A percentile compares a stretch with the other conserved stretches of the same genome.
These are phyloP conservation scores for Eimeria sp. DNA, from an alignment of 169 alveolate species.

Conservation along the genomic window DNA sequence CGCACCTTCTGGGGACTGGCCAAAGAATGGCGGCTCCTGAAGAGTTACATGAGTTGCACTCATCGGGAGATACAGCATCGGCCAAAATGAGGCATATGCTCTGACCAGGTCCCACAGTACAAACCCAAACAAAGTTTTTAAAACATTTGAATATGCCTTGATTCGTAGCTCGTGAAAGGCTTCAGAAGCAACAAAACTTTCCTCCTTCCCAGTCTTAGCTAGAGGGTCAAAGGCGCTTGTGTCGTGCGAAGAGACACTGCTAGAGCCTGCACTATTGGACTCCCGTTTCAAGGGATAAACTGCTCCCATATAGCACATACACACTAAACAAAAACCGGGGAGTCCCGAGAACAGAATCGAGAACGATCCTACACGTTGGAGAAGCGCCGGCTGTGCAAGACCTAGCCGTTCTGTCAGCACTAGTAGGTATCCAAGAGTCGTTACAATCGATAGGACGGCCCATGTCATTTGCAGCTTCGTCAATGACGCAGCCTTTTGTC, in stretches of 20 bases:
- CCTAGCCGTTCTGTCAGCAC: slow-evolving; percentile 31
- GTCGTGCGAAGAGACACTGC: not conserved
- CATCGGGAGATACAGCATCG: not conserved
- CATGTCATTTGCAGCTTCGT: not conserved
- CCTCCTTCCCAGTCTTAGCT: not conserved
- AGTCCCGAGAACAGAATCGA: slow-evolving; percentile 5
- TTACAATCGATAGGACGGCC: not conserved
- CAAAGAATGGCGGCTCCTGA: slow-evolving; percentile 45
- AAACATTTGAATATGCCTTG: not conserved
- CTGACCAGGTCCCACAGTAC: slow-evolving; percentile 47
- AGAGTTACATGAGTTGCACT: not conserved
- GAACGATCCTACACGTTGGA: not conserved
- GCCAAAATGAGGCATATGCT: slow-evolving; percentile 13
- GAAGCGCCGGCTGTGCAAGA: not conserved
- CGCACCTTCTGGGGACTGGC: slow-evolving; percentile 49
- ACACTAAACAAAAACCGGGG: slow-evolving; percentile 22
- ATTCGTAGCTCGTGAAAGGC: not conserved
- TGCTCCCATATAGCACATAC: slow-evolving; percentile 9
- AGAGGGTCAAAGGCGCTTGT: not conserved
- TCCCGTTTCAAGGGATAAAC: too few relatives aligned
- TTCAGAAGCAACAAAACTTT: not conserved
- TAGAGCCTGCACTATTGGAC: not conserved
- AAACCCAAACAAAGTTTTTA: slow-evolving; percentile 8
- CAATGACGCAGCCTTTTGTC: not conserved
- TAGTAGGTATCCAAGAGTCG: slow-evolving; percentile 12